These are phyloP conservation scores for Populus tremula DNA, from an alignment of 345 rosid species.

Conservation along the genomic window DNA sequence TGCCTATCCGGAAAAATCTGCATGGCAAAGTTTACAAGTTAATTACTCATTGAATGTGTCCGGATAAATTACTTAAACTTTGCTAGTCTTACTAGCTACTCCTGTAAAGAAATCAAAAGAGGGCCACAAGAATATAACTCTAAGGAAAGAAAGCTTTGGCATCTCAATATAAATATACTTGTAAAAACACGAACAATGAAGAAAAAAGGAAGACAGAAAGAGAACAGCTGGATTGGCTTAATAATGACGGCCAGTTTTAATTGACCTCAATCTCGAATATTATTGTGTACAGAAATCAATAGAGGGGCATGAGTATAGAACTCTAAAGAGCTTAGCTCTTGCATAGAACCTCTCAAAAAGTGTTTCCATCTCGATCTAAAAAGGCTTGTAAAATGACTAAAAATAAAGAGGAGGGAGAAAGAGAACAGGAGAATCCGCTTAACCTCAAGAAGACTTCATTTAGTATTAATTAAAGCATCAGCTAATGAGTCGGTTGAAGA, in stretches of 20 bases:
- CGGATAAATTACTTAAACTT: neutral
- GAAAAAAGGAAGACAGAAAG: neutral
- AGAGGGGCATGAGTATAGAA: neutral
- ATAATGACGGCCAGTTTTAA: neutral
- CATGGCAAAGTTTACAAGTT: neutral
- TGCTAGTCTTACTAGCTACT: neutral
- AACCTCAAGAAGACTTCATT: neutral
- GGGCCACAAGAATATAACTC: neutral
- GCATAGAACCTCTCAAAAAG: neutral
- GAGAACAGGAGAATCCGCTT: neutral
- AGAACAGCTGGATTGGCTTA: neutral
- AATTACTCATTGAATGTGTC: neutral
- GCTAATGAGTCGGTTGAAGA: neutral
- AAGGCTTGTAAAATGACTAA: neutral
- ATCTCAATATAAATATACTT: neutral
- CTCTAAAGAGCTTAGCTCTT: neutral
- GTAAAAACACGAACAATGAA: neutral
- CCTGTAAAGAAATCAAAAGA: neutral
- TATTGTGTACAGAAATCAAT: neutral
- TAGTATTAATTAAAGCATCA: neutral
- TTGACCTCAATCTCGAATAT: neutral
- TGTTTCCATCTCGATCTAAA: neutral
- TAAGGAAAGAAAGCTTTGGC: neutral
- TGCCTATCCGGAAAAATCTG: constrained; percentile 84
- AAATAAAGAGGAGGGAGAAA: neutral